Percentiles rank a stretch among this genome's conserved stretches.
These are phyloP conservation scores for Ustilago nuda DNA, from an alignment of 1,284 basidiomycete species.

Conservation along the genomic window DNA sequence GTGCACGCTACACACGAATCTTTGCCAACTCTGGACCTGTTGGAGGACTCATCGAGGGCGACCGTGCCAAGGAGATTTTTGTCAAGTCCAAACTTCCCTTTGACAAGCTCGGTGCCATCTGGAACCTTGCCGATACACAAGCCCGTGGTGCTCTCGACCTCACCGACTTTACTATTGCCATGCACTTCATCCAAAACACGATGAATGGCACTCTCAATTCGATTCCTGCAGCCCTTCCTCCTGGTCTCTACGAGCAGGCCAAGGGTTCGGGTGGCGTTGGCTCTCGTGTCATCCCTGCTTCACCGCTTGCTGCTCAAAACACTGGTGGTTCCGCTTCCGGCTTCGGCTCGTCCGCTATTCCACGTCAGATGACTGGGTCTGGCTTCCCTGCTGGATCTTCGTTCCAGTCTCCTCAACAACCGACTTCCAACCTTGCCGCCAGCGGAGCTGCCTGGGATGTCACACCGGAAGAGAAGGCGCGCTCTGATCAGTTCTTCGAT, in stretches of 20 bases:
- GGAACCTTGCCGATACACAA: constrained; percentile 95
- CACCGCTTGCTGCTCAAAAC: constrained; percentile 53
- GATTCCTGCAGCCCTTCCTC: constrained; percentile 84
- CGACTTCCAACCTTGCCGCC: constrained; percentile 25
- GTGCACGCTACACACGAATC: constrained; percentile 68
- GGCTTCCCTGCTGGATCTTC: constrained; percentile 70
- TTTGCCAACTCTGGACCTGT: constrained; percentile 65
- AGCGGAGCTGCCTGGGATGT: constrained; percentile 80
- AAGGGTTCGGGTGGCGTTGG: constrained; percentile 60
- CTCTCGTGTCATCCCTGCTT: constrained; percentile 38
- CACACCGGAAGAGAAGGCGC: constrained; percentile 82
- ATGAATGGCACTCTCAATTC: constrained; percentile 81
- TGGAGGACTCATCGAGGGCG: constrained; percentile 73
- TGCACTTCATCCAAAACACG: constrained; percentile 87
- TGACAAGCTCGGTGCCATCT: constrained; percentile 92
- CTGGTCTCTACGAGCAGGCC: constrained; percentile 85
- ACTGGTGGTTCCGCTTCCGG: constrained; percentile 57
- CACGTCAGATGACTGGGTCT: constrained; percentile 55
- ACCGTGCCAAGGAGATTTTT: constrained; percentile 92
- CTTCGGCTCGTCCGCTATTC: constrained; percentile 29
- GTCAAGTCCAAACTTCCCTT: constrained; percentile 90
- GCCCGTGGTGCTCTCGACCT: constrained; percentile 88
- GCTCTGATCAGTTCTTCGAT: constrained; percentile 85
- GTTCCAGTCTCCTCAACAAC: constrained; percentile 72
- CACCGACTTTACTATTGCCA: constrained; percentile 93